These are phyloP conservation scores for Xylaria nigripes DNA, from an alignment of 495 filamentous ascomycete species.

Conservation along the genomic window DNA sequence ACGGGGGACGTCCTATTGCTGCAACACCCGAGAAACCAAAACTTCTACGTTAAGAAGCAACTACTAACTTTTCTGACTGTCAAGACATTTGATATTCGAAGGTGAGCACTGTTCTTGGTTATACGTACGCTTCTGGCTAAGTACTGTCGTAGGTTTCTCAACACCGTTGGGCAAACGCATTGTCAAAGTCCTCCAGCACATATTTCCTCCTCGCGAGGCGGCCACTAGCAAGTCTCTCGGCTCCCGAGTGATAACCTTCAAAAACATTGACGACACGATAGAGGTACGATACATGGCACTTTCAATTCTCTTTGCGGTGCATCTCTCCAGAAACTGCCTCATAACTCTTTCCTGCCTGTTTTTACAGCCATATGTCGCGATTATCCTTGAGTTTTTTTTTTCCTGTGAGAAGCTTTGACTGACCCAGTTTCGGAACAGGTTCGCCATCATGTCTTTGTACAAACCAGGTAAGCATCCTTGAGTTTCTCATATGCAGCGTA, in stretches of 20 bases:
- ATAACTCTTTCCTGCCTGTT: background rate
- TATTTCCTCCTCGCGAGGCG: slow-evolving; percentile 84
- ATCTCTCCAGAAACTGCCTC: background rate
- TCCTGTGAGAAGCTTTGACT: background rate
- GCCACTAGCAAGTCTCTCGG: slow-evolving; percentile 56
- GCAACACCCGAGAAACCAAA: background rate
- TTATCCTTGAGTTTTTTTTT: background rate
- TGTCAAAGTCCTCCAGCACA: slow-evolving; percentile 85
- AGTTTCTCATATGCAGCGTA: slow-evolving; percentile 52
- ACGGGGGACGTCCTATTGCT: no score
- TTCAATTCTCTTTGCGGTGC: background rate
- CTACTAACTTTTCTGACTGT: background rate
- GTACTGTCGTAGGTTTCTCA: slow-evolving; percentile 50
- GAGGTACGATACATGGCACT: slow-evolving; percentile 36
- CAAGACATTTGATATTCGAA: slow-evolving; percentile 78
- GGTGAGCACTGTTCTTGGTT: slow-evolving; percentile 22
- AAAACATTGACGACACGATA: slow-evolving; percentile 89
- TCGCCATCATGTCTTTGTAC: slow-evolving; percentile 43
- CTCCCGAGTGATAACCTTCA: slow-evolving; percentile 85
- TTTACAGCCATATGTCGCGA: background rate
- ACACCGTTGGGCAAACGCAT: slow-evolving; percentile 75
- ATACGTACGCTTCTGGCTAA: background rate
- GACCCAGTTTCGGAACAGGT: slow-evolving; percentile 11
- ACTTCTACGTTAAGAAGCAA: background rate
- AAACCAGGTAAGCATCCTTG: slow-evolving; percentile 14